Percentiles rank a stretch among this genome's conserved stretches.
phyloP scores from a whole-genome alignment of 106 monocot species.

The Apostasia ramifera region DNA sequence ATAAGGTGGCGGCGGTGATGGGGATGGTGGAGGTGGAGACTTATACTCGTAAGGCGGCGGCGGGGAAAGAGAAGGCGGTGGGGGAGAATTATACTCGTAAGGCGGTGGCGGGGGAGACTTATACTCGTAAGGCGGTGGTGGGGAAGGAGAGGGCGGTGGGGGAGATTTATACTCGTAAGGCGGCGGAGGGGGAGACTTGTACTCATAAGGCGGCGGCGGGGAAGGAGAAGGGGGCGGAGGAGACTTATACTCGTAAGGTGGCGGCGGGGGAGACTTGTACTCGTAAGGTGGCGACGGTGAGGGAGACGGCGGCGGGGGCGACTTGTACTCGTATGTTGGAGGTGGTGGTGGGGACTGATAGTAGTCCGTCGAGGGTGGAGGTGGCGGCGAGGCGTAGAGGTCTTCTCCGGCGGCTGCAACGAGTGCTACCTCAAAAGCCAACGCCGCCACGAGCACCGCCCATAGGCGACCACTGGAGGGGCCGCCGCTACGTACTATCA shows the following conservation, averaged over 20 bases:
- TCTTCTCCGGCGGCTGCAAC: constrained; percentile 5
- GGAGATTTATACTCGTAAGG: constrained; percentile 14
- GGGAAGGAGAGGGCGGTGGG: constrained; percentile 7
- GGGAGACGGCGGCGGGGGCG: constrained; percentile 8
- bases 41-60: constrained; percentile 17
- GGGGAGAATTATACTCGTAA: constrained; percentile 12
- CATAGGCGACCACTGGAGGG: constrained; percentile 19
- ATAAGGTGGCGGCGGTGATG: background rate
- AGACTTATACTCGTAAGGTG: background rate
- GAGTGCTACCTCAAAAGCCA: constrained; percentile 3
- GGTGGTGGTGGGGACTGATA: constrained; percentile 22
- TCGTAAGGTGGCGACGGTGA: constrained; percentile 14
- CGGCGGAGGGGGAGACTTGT: no score
- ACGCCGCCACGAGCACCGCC: constrained; percentile 10
- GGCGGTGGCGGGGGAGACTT: constrained; percentile 10
- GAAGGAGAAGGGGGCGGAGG: no score
- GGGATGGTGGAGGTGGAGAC: constrained; percentile 15
- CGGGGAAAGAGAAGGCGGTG: constrained; percentile 15
- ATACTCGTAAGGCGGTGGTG: constrained; percentile 15
- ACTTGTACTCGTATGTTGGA: constrained; percentile 20
- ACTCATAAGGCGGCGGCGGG: no score
- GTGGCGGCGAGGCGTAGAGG: constrained; percentile 15
- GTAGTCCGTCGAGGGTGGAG: constrained; percentile 15
- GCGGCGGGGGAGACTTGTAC: constrained; percentile 16
- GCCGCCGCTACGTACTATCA: constrained; percentile 3